phyloP scores from a whole-genome alignment of 2,329 filamentous ascomycete genomes.

The Venturiaceae sp. region DNA sequence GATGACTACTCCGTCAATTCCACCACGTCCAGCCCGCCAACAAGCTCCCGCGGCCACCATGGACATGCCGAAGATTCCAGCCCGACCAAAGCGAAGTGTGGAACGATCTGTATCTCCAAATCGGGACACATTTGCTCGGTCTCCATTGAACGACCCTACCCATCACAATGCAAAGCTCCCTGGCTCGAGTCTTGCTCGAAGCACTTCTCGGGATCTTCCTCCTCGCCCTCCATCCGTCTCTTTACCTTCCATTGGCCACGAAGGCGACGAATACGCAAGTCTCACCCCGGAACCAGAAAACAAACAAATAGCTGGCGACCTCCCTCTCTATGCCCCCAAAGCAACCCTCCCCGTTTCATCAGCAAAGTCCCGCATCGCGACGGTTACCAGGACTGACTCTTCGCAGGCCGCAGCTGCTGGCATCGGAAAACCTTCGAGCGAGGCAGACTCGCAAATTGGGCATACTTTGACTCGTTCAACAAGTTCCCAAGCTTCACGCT shows the following conservation, averaged over 20 bases:
- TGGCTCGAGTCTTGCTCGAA: constrained; percentile 23
- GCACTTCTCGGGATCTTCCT: constrained; percentile 26
- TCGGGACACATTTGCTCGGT: constrained; percentile 71
- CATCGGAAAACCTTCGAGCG: constrained; percentile 53
- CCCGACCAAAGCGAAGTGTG: constrained; percentile 60
- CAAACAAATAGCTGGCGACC: constrained; percentile 65
- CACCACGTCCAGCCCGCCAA: constrained; percentile 50
- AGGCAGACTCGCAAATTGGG: constrained; percentile 14
- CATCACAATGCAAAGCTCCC: constrained; percentile 24
- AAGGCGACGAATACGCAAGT: constrained; percentile 79
- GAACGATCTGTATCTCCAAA: constrained; percentile 71
- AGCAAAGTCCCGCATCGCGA: constrained; percentile 72
- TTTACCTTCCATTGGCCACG: constrained; percentile 78
- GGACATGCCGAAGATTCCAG: constrained; percentile 64
- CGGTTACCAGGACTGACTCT: constrained; percentile 88
- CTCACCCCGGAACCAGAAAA: constrained; percentile 39
- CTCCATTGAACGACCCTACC: constrained; percentile 67
- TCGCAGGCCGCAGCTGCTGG: constrained; percentile 75
- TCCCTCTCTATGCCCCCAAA: constrained; percentile 82
- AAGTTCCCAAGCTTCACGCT: constrained; percentile 34
- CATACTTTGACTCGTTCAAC: constrained; percentile 30
- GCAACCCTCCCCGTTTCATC: constrained; percentile 73
- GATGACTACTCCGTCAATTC: constrained; percentile 48
- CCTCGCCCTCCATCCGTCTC: constrained; percentile 65
- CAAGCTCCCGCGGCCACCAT: constrained; percentile 30